Conservation (phyloP, 2,329 filamentous ascomycete genomes). For the Truncatella angustata region DNA sequence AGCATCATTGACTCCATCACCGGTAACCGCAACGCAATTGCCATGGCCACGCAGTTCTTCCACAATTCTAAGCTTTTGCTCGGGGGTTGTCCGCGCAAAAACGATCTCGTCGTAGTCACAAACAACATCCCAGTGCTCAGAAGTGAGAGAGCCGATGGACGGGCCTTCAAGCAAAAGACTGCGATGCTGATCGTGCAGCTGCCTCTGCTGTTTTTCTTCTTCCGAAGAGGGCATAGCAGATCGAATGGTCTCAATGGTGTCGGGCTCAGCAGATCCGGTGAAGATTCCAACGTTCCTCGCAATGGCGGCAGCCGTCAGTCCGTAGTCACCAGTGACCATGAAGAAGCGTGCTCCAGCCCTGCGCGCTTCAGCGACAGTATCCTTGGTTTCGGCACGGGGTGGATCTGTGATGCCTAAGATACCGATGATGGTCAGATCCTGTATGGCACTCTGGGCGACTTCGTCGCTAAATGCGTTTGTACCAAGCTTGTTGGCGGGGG, state of each 20-base stretch:
- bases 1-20: constrained; percentile 73
- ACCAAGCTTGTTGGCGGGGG: constrained; percentile 14
- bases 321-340: constrained; percentile 80
- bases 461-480: constrained; percentile 28
- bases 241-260: constrained; percentile 20
- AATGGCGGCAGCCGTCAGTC: constrained; percentile 71
- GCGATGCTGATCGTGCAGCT: constrained; percentile 15
- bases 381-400: constrained; percentile 64
- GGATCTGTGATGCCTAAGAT: constrained; percentile 71
- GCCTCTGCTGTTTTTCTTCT: constrained; percentile 17
- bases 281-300: constrained; percentile 66
- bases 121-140: constrained; percentile 41
- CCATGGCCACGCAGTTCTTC: constrained; percentile 42
- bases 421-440: constrained; percentile 64
- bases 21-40: constrained; percentile 39
- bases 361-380: constrained; percentile 57
- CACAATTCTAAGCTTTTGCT: constrained; percentile 72
- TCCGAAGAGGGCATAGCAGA: constrained; percentile 10
- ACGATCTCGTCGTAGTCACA: constrained; percentile 59
- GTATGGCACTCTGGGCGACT: constrained; percentile 51
- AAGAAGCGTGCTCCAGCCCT: constrained; percentile 71
- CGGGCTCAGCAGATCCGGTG: too few species aligned
- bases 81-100: constrained; percentile 66
- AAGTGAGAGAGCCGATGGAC: constrained; percentile 52
- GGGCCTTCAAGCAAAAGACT: constrained; percentile 51